Base-by-base conservation (phyloP, 306 rosid genomes). In the Benincasa hispida region DNA sequence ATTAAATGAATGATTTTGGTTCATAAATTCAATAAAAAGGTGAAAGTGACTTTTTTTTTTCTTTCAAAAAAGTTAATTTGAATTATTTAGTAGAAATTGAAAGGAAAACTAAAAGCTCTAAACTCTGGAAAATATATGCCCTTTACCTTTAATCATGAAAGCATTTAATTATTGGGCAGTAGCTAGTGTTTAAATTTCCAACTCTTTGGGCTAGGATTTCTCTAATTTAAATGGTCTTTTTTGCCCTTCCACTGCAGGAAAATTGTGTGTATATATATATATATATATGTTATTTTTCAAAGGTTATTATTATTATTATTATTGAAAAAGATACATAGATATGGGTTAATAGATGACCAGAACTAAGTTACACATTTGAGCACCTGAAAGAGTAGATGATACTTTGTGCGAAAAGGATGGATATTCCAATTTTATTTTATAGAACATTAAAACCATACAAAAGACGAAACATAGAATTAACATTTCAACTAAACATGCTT, bases 161-260 rank as follows among this genome's bases (percentile, higher is more conserved):
- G 53, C 53, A 66, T 41, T 66, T 66, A 37, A 66, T 66, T 66
- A 53, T 21, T 39, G 73, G 53, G 73, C 73, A 66, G 53, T 66
- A 39, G 32, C 32, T 66, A 66, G 50, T 10, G 30, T 37, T 65
- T 9, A 37, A n/a, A 65, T 65, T 63, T 65, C 72, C 50, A 37
- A 65, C 50, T 65, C 72, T 35, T 35, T 7, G 30, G 27, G 35
- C 65, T 34, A 18, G 24, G 25, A 34, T 37, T 37, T 35, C 8
- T 37, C 18, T 65, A 37, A n/a, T 65, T 37, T 4, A 21, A 21
- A 11, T 66, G 73, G 53, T 39, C 32, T 11, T 39, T 12, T 66
- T 66, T 39, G 10, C 51, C 53, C 73, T 39, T 34, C 1, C 28
- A 66, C 4, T 37, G 32, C n/a, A 66, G 6, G 19, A 66, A 37